Base-by-base conservation (phyloP, 331 rosid species). In the Pyracantha coccinea region DNA sequence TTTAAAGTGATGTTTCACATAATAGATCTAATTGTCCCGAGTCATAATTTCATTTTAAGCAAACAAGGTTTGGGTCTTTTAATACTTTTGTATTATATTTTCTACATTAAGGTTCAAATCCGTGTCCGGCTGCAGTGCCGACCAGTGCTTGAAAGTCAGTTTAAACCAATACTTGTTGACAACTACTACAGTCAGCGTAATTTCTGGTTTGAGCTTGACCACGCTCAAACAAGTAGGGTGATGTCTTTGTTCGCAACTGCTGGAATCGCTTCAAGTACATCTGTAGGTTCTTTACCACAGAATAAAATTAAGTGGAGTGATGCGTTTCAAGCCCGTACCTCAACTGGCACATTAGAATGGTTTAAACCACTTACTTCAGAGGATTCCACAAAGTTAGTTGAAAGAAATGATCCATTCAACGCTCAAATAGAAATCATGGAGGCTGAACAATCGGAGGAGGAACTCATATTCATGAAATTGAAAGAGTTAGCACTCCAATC, bases 201-300 rank as follows among this genome's bases (percentile, higher is more conserved):
- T 72, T 95, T 95, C 85, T 85, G 96, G 90, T 95, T 95, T 79
- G 97, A 92, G 76, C 90, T 95, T 28, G 97, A 95, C 76, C 89
- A 83, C 23, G 84, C 77, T 59, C 97, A 95, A 81, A 31, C 96
- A 70, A 85, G n/a, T 66, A 87, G 80, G 77, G 74, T 95, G 74
- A 74, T 80, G 28, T 83, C 85, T 63, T 61, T 84, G 7, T 74
- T 95, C 32, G 71, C 79, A 2, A 85, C 96, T 81, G 62, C 25
- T 0, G 7, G 1, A 21, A 23, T 52, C 57, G 8, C 20, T 52
- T 52, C 45, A 1, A 75, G 84, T 72, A 68, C 44, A 19, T 29
- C 63, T 79, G 85, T 50, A 6, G 55, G 4, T 50, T 50, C 55
- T 6, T 50, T 45, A 15, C 80, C 77, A 1, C 81, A 5, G 50